Percentiles rank a stretch among this genome's conserved stretches.
phyloP scores from a whole-genome alignment of 352 stramenopile species.

The Globisporangium carolinianum region DNA sequence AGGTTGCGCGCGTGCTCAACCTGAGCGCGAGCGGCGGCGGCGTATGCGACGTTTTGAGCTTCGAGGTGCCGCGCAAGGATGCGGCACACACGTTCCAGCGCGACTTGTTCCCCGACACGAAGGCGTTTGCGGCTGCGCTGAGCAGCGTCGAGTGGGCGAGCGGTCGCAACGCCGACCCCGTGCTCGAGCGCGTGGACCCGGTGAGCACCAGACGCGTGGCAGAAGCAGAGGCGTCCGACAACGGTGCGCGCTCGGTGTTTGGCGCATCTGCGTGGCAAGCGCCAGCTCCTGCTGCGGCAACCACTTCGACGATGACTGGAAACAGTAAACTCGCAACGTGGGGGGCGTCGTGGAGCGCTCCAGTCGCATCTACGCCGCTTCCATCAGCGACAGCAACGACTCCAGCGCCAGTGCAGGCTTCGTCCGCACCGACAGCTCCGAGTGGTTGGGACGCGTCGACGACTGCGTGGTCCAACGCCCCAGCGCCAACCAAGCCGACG shows the following conservation, averaged over 20 bases:
- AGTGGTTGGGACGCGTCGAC: slow-evolving; percentile 15
- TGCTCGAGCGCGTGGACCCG: slow-evolving; percentile 28
- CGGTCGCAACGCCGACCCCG: slow-evolving; percentile 34
- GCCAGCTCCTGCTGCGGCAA: neutral
- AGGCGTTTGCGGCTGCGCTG: slow-evolving; percentile 28
- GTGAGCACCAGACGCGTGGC: slow-evolving; percentile 13
- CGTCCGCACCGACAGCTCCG: neutral
- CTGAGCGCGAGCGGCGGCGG: slow-evolving; percentile 36
- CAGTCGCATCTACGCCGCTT: slow-evolving; percentile 10
- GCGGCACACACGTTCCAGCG: slow-evolving; percentile 55
- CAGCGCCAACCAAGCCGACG: neutral
- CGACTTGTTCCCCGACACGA: slow-evolving; percentile 70
- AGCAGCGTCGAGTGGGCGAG: slow-evolving; percentile 32
- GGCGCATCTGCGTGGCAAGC: slow-evolving; percentile 6
- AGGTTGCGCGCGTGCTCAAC: slow-evolving; percentile 60
- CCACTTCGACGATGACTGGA: neutral
- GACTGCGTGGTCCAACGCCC: slow-evolving; percentile 19
- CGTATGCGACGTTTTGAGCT: slow-evolving; percentile 58
- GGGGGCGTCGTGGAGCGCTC: slow-evolving; percentile 8
- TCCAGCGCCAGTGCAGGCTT: slow-evolving; percentile 5
- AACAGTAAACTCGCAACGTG: slow-evolving; percentile 3
- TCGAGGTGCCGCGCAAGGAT: slow-evolving; percentile 58
- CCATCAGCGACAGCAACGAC: neutral
- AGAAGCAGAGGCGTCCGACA: neutral
- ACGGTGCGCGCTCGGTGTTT: slow-evolving; percentile 25